phyloP scores from a whole-genome alignment of 2,329 filamentous ascomycete genomes.

The Xylaria sp. region DNA sequence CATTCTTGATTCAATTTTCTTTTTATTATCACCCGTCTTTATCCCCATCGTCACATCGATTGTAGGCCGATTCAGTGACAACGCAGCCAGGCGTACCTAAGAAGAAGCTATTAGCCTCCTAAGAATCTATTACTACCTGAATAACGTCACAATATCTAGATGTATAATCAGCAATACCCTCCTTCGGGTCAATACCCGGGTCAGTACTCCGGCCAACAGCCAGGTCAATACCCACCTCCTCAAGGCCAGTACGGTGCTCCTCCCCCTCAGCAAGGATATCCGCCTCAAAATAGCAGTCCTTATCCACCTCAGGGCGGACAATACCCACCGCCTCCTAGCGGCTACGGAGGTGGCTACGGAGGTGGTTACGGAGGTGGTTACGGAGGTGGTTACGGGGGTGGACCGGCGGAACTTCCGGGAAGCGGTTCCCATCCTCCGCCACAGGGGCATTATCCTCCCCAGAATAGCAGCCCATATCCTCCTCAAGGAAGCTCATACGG shows the following conservation, averaged over 20 bases:
- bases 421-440: slow-evolving; percentile 44
- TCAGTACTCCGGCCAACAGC: slow-evolving; percentile 31
- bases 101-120: not conserved
- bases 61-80: not conserved
- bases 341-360: slow-evolving; percentile 45
- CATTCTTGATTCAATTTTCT: not conserved
- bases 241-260: slow-evolving; percentile 45
- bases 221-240: slow-evolving; percentile 47
- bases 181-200: slow-evolving; percentile 41
- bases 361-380: slow-evolving; percentile 14
- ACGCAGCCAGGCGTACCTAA: not conserved
- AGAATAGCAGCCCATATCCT: slow-evolving; percentile 47
- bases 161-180: slow-evolving; percentile 42
- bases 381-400: slow-evolving; percentile 11
- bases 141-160: slow-evolving; percentile 20
- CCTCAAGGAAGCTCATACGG: slow-evolving; percentile 45
- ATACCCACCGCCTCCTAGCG: slow-evolving; percentile 51
- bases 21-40: not conserved
- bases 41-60: not conserved
- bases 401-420: slow-evolving; percentile 45
- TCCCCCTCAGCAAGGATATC: slow-evolving; percentile 44
- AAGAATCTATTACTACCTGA: not conserved
- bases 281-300: slow-evolving; percentile 46
- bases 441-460: slow-evolving; percentile 45
- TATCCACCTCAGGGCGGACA: slow-evolving; percentile 44